Percentiles rank a stretch among this genome's conserved stretches.
These are phyloP conservation scores for Debaryomyces tyrocola DNA, from an alignment of 805 yeast species.

Conservation along the genomic window DNA sequence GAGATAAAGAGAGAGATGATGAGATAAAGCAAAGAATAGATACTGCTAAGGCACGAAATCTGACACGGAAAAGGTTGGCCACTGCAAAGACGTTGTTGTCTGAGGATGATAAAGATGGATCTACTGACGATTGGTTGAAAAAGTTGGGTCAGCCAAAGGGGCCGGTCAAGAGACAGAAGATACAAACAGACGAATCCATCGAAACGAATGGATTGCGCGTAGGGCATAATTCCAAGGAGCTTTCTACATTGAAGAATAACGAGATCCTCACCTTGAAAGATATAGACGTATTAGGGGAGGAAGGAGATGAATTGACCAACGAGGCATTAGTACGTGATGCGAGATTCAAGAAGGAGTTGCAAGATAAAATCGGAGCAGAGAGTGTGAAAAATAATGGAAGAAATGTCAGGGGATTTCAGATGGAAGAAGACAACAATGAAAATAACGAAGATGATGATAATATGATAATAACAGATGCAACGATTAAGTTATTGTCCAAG, in stretches of 20 bases:
- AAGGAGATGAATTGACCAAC: conserved; percentile 36
- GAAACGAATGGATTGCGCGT: conserved; percentile 35
- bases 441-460: conserved; percentile 3
- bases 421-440: conserved; percentile 13
- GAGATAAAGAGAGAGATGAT: conserved; percentile 15
- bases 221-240: conserved; percentile 45
- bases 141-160: conserved; percentile 21
- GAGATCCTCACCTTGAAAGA: conserved; percentile 62
- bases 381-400: conserved; percentile 23
- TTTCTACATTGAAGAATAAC: conserved; percentile 37
- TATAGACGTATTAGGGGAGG: conserved; percentile 32
- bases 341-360: conserved; percentile 28
- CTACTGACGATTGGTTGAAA: conserved; percentile 44
- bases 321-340: conserved; percentile 26
- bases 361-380: conserved; percentile 25
- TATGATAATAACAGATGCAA: conserved; percentile 6
- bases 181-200: background rate
- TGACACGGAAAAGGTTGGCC: conserved; percentile 20
- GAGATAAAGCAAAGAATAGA: conserved; percentile 13
- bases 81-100: conserved; percentile 17
- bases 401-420: conserved; percentile 3
- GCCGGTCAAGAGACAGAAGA: conserved; percentile 3
- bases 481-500: conserved; percentile 2
- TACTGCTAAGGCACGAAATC: conserved; percentile 18
- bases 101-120: conserved; percentile 22